Conservation (phyloP, 2,329 filamentous ascomycete genomes). For the Paramyrothecium sp. region DNA sequence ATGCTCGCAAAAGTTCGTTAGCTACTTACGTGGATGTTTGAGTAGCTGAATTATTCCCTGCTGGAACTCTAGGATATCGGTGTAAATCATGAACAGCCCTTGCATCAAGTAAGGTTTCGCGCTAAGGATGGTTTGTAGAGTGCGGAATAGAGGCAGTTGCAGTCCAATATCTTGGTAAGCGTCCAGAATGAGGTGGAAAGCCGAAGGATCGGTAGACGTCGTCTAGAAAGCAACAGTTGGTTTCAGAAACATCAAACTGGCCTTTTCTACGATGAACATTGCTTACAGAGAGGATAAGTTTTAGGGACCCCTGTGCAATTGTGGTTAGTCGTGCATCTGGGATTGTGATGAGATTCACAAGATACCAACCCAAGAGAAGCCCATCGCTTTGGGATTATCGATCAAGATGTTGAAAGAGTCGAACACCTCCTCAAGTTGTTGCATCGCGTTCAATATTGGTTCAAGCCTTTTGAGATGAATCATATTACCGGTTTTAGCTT, state of each 20-base stretch:
- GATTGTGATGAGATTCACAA: background rate
- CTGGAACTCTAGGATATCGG: background rate
- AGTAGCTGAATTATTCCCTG: background rate
- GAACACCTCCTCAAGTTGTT: background rate
- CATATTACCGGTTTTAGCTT: background rate
- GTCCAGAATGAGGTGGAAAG: background rate
- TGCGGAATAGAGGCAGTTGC: background rate
- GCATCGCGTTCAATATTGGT: background rate
- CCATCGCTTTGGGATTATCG: background rate
- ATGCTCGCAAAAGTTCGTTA: background rate
- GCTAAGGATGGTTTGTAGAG: background rate
- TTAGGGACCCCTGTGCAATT: background rate
- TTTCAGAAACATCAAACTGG: background rate
- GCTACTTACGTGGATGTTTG: background rate
- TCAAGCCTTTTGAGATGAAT: conserved; percentile 1
- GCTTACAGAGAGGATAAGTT: background rate
- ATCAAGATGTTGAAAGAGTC: background rate
- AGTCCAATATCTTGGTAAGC: background rate
- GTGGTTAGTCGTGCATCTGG: background rate
- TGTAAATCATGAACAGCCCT: background rate
- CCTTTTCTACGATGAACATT: background rate
- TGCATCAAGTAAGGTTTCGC: background rate
- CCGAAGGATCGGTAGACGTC: background rate
- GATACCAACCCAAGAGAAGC: background rate
- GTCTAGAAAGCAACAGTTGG: background rate